Evolutionary conservation across 177 flowering plant species (phyloP).

Genomic region (Telopea speciosissima): DNA sequence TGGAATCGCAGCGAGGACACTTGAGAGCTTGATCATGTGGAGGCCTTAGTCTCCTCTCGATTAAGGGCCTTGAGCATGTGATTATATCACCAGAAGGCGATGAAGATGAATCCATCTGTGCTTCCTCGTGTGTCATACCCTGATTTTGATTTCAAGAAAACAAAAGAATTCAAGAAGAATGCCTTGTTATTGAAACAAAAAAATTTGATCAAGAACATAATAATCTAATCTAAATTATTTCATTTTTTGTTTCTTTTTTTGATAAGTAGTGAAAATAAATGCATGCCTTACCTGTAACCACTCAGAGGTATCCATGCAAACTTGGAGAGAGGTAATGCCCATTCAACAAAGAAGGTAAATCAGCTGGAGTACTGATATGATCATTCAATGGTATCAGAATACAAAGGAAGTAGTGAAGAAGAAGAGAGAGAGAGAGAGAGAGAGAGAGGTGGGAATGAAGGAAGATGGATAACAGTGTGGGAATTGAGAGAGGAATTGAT

Average conservation of each 20-base stretch:
- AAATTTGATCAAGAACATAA: background rate
- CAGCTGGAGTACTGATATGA: background rate
- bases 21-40: constrained; percentile 74
- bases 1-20: constrained; percentile 85
- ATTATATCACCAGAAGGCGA: constrained; percentile 54
- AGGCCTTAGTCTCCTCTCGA: constrained; percentile 67
- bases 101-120: constrained; percentile 41
- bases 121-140: constrained; percentile 56
- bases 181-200: too few relatives aligned
- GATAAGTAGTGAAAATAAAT: too few relatives aligned
- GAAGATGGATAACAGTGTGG: too few relatives aligned
- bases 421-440: background rate
- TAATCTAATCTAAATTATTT: too few relatives aligned
- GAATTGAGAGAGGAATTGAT: constrained; percentile 5
- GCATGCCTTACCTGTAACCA: constrained; percentile 67
- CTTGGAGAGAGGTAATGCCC: constrained; percentile 77
- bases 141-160: constrained; percentile 8
- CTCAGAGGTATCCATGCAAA: constrained; percentile 87
- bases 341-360: constrained; percentile 24
- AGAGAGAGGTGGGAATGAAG: constrained; percentile 2
- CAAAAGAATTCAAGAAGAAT: too few relatives aligned
- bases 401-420: constrained; percentile 3
- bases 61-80: constrained; percentile 50
- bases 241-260: too few relatives aligned
- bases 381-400: background rate